These are phyloP conservation scores for Cylindrodendrum hubeiense DNA, from an alignment of 2,329 filamentous ascomycete genomes.

Conservation along the genomic window DNA sequence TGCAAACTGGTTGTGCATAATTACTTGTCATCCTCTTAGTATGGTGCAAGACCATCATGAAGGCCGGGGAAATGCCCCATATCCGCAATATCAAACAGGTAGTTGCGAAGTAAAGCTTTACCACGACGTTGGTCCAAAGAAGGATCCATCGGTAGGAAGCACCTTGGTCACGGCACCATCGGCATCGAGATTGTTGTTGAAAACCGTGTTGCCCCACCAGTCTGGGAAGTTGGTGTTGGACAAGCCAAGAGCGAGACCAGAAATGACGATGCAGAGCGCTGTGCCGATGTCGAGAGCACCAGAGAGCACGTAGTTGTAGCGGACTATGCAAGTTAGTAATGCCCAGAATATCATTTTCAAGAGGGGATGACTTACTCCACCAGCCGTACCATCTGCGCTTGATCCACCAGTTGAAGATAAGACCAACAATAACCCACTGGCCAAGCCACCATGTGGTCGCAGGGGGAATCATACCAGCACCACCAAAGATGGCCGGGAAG, in stretches of 20 bases:
- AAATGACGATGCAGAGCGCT: constrained; percentile 14
- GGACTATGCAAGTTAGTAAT: not conserved
- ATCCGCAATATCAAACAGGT: not conserved
- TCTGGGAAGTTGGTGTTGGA: constrained; percentile 1
- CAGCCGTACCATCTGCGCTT: constrained; percentile 74
- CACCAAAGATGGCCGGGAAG: constrained; percentile 77
- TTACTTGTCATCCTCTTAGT: too few species aligned
- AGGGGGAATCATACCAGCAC: constrained; percentile 72
- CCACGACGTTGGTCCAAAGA: constrained; percentile 12
- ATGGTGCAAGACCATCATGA: not conserved
- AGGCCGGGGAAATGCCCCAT: not conserved
- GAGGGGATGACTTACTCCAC: constrained; percentile 73
- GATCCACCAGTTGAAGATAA: constrained; percentile 77
- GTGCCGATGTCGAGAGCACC: constrained; percentile 15
- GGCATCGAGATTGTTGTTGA: constrained; percentile 11
- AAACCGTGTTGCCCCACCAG: constrained; percentile 14
- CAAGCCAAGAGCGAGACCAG: constrained; percentile 9
- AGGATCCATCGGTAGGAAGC: constrained; percentile 10
- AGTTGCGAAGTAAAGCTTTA: not conserved
- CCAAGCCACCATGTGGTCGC: constrained; percentile 76
- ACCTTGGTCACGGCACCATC: constrained; percentile 5
- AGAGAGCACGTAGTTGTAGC: constrained; percentile 16
- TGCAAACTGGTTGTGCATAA: too few species aligned
- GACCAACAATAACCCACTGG: constrained; percentile 74
- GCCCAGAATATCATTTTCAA: not conserved